phyloP scores from a whole-genome alignment of 179 eudicot genomes.

The Amaranthus tricolor region DNA sequence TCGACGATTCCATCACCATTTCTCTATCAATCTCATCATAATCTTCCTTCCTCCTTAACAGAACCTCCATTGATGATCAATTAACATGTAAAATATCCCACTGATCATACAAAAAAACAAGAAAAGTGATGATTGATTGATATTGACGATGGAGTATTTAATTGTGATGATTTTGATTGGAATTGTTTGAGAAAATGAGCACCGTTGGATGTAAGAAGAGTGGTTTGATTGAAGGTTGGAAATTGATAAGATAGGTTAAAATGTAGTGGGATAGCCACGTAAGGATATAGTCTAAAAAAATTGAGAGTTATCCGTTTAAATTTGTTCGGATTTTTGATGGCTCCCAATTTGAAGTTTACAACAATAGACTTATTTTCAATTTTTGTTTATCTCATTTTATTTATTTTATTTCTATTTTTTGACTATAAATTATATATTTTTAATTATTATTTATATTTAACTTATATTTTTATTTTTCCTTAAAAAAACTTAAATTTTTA shows the following conservation, averaged over 20 bases:
- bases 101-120: not conserved
- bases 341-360: too few species aligned
- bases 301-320: constrained; percentile 9
- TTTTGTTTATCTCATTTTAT: too few species aligned
- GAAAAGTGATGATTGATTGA: not conserved
- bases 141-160: not conserved
- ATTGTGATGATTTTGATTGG: not conserved
- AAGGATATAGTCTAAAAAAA: not conserved
- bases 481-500: too few species aligned
- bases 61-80: constrained; percentile 30
- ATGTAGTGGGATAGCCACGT: not conserved
- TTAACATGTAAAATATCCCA: not conserved
- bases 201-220: not conserved
- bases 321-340: not conserved
- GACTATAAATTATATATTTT: too few species aligned
- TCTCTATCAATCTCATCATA: not conserved
- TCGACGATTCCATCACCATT: constrained; percentile 21
- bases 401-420: too few species aligned
- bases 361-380: too few species aligned
- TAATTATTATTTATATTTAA: too few species aligned
- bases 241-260: not conserved
- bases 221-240: not conserved
- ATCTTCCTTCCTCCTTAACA: constrained; percentile 18
- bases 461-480: too few species aligned
- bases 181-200: not conserved